Evolutionary conservation across 306 rosid species (phyloP), one percentile per base, ranked within the genome.

Genomic region (Sophora flavescens): DNA sequence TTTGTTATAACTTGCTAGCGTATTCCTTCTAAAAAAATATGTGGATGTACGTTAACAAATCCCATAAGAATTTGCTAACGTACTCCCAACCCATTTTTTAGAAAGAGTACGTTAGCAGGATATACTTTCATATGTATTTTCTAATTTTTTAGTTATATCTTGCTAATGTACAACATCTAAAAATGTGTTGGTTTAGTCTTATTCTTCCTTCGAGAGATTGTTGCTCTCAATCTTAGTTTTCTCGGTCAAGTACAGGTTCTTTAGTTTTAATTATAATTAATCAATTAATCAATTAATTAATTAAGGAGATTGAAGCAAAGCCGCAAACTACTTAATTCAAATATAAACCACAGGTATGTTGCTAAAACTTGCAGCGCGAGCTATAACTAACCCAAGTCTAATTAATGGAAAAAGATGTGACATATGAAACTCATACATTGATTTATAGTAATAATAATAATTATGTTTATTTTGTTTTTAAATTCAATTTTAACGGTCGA

Each of bases 241-340:
- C 6, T 72, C 4, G 38, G 22, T 58, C 50, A 17, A 16, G 2
- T 10, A 3, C 6, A 2, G 35, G 41, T 3, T 66, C 8, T 76
- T 32, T 28, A 71, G 33, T 64, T 45, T 45, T 60, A 12, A 78
- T 50, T 33, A 22, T 22, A 22, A 22, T 22, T 22, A 60, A 39
- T 38, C 22, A 22, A 22, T 22, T 68, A 17, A 64, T 45, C 22
- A 22, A 22, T 22, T 68, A 17, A 64, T 45, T 64, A 63, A 63
- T 63, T 59, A 54, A 22, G 48, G 75, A 73, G 69, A 9, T 54
- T 63, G 44, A 45, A 50, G 4, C 42, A 58, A 80, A 80, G 39
- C 18, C 35, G 28, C 11, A 51, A 74, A 13, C 86, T 8, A 39
- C 61, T 2, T 11, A 79, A 42, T 17, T 9, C 50, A 70, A 50